phyloP scores from a whole-genome alignment of 1,284 basidiomycete species.

The Pseudozyma thailandica region DNA sequence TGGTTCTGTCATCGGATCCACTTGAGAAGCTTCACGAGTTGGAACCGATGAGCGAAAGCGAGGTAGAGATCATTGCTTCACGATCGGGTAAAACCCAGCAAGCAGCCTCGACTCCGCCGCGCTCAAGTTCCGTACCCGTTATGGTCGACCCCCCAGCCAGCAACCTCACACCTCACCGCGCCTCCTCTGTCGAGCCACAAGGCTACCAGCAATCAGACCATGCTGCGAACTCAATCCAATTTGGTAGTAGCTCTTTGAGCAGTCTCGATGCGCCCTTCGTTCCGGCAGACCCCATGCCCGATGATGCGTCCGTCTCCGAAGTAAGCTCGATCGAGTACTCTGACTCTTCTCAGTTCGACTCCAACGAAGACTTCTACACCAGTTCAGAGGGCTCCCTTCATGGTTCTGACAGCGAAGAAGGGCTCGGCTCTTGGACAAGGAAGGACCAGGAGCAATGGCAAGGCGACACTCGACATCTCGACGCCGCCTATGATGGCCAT shows the following conservation, averaged over 20 bases:
- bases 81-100: conserved; percentile 1
- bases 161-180: conserved; percentile 4
- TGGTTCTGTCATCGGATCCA: not conserved
- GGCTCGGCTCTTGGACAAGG: conserved; percentile 30
- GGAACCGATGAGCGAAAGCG: conserved; percentile 19
- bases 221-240: conserved; percentile 9
- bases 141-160: not conserved
- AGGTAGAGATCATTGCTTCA: conserved; percentile 18
- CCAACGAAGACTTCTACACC: conserved; percentile 26
- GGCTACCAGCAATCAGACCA: not conserved
- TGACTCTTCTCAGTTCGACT: conserved; percentile 19
- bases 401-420: conserved; percentile 29
- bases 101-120: not conserved
- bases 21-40: not conserved
- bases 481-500: conserved; percentile 32
- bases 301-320: conserved; percentile 19
- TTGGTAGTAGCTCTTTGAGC: conserved; percentile 4
- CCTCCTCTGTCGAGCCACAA: conserved; percentile 10
- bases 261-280: conserved; percentile 8
- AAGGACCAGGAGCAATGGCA: conserved; percentile 39
- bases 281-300: not conserved
- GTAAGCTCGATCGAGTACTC: conserved; percentile 21
- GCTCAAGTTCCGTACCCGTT: conserved; percentile 20
- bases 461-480: conserved; percentile 24
- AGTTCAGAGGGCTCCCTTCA: conserved; percentile 46